phyloP scores from a whole-genome alignment of 345 rosid genomes.

The Pugionium cornutum region DNA sequence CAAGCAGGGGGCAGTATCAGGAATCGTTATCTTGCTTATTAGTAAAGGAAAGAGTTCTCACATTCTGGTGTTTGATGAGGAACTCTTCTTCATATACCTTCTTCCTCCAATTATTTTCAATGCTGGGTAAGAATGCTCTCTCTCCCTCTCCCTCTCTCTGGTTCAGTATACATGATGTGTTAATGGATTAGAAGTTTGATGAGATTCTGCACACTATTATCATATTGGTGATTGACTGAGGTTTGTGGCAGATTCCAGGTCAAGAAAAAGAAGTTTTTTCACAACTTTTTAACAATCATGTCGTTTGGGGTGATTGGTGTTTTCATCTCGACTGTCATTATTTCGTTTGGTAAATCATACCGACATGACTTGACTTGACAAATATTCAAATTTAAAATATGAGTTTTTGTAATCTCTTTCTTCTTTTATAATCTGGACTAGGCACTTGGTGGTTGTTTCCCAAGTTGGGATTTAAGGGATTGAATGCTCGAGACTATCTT shows the following conservation, averaged over 20 bases:
- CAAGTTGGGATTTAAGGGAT: slow-evolving; percentile 57
- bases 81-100: slow-evolving; percentile 86
- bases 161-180: background rate
- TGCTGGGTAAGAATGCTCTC: slow-evolving; percentile 64
- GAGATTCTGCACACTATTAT: background rate
- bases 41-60: slow-evolving; percentile 80
- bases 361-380: too few species aligned
- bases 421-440: slow-evolving; percentile 35
- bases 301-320: slow-evolving; percentile 79
- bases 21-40: slow-evolving; percentile 55
- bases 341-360: slow-evolving; percentile 53
- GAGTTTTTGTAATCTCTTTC: slow-evolving; percentile 1
- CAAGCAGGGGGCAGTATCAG: slow-evolving; percentile 63
- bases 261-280: slow-evolving; percentile 91
- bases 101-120: slow-evolving; percentile 96
- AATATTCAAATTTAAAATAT: too few species aligned
- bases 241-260: slow-evolving; percentile 73
- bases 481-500: slow-evolving; percentile 63
- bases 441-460: slow-evolving; percentile 89
- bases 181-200: background rate
- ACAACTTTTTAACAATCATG: slow-evolving; percentile 77
- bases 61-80: slow-evolving; percentile 72
- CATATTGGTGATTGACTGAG: background rate
- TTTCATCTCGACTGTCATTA: slow-evolving; percentile 61
- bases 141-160: background rate